Conservation (phyloP, 1,284 basidiomycete species). For the Cryptococcus sp. region DNA sequence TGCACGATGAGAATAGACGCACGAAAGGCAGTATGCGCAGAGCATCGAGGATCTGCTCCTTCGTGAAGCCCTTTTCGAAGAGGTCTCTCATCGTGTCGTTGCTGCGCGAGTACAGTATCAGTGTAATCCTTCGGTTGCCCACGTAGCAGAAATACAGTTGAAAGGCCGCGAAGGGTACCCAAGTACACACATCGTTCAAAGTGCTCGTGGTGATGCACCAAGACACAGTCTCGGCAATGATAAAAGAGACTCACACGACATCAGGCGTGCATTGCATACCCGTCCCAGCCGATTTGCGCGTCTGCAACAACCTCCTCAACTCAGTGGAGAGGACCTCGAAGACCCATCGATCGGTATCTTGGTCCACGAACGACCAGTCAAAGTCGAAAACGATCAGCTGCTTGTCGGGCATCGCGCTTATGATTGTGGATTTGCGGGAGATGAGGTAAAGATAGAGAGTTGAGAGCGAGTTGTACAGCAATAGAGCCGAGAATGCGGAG, state of each 20-base stretch:
- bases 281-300: conserved; percentile 59
- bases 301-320: conserved; percentile 80
- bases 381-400: conserved; percentile 96
- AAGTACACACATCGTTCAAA: too few species aligned
- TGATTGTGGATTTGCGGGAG: not conserved
- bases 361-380: conserved; percentile 88
- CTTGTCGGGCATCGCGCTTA: conserved; percentile 47
- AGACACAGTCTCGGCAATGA: too few species aligned
- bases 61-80: conserved; percentile 66
- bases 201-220: too few species aligned
- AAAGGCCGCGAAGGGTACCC: too few species aligned
- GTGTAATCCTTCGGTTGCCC: not conserved
- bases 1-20: conserved; percentile 51
- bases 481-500: too few species aligned
- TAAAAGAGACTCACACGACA: conserved; percentile 67
- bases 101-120: conserved; percentile 54
- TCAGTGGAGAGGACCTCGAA: conserved; percentile 88
- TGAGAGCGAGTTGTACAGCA: too few species aligned
- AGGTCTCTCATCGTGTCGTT: conserved; percentile 73
- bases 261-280: conserved; percentile 82
- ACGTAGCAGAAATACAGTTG: too few species aligned
- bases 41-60: conserved; percentile 73
- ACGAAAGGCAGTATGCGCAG: conserved; percentile 85
- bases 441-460: not conserved
- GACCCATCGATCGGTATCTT: conserved; percentile 95